Evolutionary conservation across 495 filamentous ascomycete species (phyloP).

Genomic region (Trichocladium uniseriatum): DNA sequence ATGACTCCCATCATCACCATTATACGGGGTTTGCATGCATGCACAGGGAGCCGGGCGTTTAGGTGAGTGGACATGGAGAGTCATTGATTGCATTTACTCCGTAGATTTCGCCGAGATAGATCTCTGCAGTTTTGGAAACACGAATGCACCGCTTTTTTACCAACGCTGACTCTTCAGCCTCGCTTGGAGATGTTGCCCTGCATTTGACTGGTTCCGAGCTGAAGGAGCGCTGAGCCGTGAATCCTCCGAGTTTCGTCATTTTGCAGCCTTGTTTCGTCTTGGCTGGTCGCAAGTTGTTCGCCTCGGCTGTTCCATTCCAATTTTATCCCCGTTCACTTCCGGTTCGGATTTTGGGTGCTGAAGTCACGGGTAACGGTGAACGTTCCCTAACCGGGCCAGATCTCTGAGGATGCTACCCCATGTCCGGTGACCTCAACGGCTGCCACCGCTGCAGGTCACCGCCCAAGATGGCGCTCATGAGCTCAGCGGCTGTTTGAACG

Average conservation of each 20-base stretch:
- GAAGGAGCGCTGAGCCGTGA: background rate
- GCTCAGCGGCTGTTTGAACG: too few species aligned
- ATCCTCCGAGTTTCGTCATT: background rate
- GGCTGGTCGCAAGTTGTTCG: background rate
- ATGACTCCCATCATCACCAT: too few species aligned
- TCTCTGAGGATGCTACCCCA: background rate
- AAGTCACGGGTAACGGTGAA: too few species aligned
- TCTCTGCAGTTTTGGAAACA: too few species aligned
- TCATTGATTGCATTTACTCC: background rate
- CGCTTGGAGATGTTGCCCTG: background rate
- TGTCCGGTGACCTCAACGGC: conserved; percentile 1
- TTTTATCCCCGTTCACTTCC: too few species aligned
- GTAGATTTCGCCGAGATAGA: background rate
- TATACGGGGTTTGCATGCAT: too few species aligned
- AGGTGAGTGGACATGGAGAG: background rate
- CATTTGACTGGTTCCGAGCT: too few species aligned
- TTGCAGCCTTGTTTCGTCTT: background rate
- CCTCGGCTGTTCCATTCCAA: too few species aligned
- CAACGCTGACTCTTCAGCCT: background rate
- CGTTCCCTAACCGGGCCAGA: background rate
- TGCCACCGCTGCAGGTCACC: conserved; percentile 18
- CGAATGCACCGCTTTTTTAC: too few species aligned
- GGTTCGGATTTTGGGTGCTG: too few species aligned
- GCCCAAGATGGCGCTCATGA: background rate
- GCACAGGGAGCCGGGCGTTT: background rate